phyloP scores from a whole-genome alignment of 108 stramenopile species.

The Chaetoceros muelleri region DNA sequence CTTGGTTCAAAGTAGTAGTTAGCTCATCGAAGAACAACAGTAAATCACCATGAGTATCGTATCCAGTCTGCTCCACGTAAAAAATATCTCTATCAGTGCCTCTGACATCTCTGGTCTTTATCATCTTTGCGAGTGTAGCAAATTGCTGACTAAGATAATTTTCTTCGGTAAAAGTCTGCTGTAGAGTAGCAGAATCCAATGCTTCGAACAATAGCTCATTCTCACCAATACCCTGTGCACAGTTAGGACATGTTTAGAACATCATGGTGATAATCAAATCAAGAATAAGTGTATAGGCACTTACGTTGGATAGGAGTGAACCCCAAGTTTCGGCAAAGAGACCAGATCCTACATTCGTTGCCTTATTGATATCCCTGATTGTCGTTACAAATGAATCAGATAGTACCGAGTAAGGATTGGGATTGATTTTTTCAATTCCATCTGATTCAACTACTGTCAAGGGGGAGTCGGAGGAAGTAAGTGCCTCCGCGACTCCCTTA shows the following conservation, averaged over 20 bases:
- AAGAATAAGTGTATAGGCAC: too few species aligned
- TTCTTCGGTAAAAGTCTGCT: background rate
- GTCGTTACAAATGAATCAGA: background rate
- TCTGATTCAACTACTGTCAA: background rate
- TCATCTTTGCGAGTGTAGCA: conserved; percentile 26
- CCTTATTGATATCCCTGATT: conserved; percentile 22
- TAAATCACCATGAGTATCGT: conserved; percentile 8
- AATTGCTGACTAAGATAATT: background rate
- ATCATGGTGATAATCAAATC: too few species aligned
- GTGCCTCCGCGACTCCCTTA: background rate
- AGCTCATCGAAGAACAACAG: background rate
- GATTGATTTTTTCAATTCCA: background rate
- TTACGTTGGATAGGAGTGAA: background rate
- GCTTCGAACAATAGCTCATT: background rate
- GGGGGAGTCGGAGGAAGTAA: background rate
- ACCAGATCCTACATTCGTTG: conserved; percentile 15
- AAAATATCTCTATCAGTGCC: conserved; percentile 47
- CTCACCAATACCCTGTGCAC: conserved; percentile 16
- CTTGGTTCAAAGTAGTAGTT: conserved; percentile 21
- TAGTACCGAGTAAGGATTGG: background rate
- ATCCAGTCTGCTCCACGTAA: conserved; percentile 20
- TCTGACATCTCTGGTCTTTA: conserved; percentile 27
- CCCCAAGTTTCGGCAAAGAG: conserved; percentile 39
- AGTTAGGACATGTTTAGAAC: conserved; percentile 17
- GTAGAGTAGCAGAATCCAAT: background rate